Base-by-base conservation (phyloP, 192 early-diverging fungal species). In the Dissophora ornata region DNA sequence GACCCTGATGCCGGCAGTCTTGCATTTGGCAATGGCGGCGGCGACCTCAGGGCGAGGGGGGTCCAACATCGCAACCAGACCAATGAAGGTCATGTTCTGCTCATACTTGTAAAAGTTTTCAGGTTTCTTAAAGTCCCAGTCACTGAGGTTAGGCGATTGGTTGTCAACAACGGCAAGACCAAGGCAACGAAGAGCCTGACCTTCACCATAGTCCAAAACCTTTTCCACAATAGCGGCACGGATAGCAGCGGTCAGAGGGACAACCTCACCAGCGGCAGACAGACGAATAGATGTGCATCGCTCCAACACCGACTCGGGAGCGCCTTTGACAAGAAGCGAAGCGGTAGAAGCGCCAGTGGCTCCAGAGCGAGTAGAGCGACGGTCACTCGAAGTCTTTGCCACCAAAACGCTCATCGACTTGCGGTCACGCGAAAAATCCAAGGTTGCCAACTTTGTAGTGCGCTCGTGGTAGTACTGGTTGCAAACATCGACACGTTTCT, bases 361-460 rank as follows among this genome's bases (percentile, higher is more conserved):
- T 10, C 62, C 79, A 16, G 69, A 79, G 57, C 67, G 65, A 32
- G 60, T 68, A 25, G 52, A 36, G 59, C 55, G 71, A 32, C 67
- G 82, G 24, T 63, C 59, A 44, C 38, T 58, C 6, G 75, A 58
- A 9, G 71, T 29, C 32, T 41, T 58, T 52, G 71, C 32, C 3
- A 95, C 91, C 26, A 98, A 65, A 13, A 98, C 95, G 21, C 93
- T 94, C 98, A 99, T 99, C 42, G 95, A 96, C 86, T 99, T 99
- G 80, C 98, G 90, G 77, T 98, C 96, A 66, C 97, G 93, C 18
- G 96, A 90, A 70, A 98, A 98, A 80, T 99, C 98, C 36, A 98
- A 85, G 11, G 93, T 95, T 62, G 69, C 83, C 5, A 80, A 51
- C 50, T 67, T 62, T 26, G 53, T 73, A 46, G 83, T 55, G 30